These are phyloP conservation scores for Hypericum androsaemum DNA, from an alignment of 345 rosid species.

Conservation along the genomic window DNA sequence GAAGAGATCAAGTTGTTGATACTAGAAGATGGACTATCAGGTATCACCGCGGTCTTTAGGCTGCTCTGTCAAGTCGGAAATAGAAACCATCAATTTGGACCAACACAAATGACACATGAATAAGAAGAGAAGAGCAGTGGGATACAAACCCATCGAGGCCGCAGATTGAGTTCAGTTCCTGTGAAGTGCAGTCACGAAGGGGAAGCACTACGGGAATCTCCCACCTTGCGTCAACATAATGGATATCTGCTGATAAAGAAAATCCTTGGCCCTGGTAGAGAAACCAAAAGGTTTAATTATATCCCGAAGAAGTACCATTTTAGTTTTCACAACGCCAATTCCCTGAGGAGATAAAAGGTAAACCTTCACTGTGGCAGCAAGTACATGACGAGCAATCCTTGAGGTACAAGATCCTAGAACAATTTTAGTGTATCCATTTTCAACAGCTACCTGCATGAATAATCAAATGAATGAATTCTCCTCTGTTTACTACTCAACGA, in stretches of 20 bases:
- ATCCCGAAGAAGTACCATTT: too few species aligned
- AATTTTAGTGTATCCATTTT: slow-evolving; percentile 66
- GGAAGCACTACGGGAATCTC: slow-evolving; percentile 69
- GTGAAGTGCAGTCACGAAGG: slow-evolving; percentile 71
- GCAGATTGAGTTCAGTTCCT: slow-evolving; percentile 62
- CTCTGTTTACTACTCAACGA: neutral
- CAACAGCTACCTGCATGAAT: slow-evolving; percentile 50
- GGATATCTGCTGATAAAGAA: slow-evolving; percentile 92
- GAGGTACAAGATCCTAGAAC: slow-evolving; percentile 71
- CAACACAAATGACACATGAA: neutral
- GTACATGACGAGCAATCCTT: slow-evolving; percentile 75
- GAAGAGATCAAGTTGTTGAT: slow-evolving; percentile 82
- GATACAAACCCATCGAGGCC: slow-evolving; percentile 57
- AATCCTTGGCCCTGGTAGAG: slow-evolving; percentile 75
- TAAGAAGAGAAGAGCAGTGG: slow-evolving; percentile 2
- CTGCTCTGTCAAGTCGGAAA: slow-evolving; percentile 72
- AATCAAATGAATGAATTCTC: slow-evolving; percentile 6
- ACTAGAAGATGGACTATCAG: slow-evolving; percentile 31
- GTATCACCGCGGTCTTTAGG: slow-evolving; percentile 46
- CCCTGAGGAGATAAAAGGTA: neutral
- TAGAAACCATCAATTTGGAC: neutral
- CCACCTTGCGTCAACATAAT: slow-evolving; percentile 85
- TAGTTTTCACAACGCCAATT: too few species aligned
- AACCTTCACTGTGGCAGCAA: slow-evolving; percentile 86
- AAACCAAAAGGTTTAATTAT: too few species aligned